Conservation (phyloP, 1,284 basidiomycete genomes). For the Bjerkandera adusta region DNA sequence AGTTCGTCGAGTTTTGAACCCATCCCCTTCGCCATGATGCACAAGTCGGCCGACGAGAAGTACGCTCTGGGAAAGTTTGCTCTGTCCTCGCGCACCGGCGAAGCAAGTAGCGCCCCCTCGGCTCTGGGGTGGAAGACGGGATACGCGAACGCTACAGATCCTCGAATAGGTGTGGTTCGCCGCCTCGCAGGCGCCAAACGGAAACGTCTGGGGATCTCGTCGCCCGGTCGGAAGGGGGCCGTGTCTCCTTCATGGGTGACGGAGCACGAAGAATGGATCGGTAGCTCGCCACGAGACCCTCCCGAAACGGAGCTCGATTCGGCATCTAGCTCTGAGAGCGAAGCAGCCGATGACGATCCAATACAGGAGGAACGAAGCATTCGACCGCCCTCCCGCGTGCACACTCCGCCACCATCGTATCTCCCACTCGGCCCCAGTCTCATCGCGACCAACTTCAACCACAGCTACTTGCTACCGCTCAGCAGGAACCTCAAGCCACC, state of each 20-base stretch:
- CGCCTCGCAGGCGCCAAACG: slow-evolving; percentile 67
- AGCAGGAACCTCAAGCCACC: slow-evolving; percentile 56
- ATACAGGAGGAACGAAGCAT: slow-evolving; percentile 35
- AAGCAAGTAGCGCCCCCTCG: slow-evolving; percentile 39
- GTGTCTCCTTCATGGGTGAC: slow-evolving; percentile 36
- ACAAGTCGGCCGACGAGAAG: slow-evolving; percentile 63
- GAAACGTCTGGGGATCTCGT: slow-evolving; percentile 34
- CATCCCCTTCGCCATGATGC: slow-evolving; percentile 63
- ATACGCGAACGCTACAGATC: slow-evolving; percentile 63
- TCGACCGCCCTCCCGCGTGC: slow-evolving; percentile 46
- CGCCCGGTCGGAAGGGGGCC: slow-evolving; percentile 28
- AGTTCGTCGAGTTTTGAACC: slow-evolving; percentile 53
- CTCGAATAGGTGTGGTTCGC: slow-evolving; percentile 59
- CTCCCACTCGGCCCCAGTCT: slow-evolving; percentile 66
- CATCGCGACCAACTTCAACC: slow-evolving; percentile 63
- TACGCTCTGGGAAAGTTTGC: slow-evolving; percentile 75
- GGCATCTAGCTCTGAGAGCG: slow-evolving; percentile 38
- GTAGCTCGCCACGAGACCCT: slow-evolving; percentile 23
- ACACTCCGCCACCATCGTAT: slow-evolving; percentile 67
- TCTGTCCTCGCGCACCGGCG: slow-evolving; percentile 58
- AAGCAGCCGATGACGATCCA: slow-evolving; percentile 39
- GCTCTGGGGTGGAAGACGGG: slow-evolving; percentile 40
- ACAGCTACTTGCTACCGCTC: slow-evolving; percentile 54
- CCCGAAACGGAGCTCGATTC: slow-evolving; percentile 28
- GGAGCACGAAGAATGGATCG: slow-evolving; percentile 48